These are phyloP conservation scores for Didymella keratinophila DNA, from an alignment of 2,329 filamentous ascomycete genomes.

Conservation along the genomic window DNA sequence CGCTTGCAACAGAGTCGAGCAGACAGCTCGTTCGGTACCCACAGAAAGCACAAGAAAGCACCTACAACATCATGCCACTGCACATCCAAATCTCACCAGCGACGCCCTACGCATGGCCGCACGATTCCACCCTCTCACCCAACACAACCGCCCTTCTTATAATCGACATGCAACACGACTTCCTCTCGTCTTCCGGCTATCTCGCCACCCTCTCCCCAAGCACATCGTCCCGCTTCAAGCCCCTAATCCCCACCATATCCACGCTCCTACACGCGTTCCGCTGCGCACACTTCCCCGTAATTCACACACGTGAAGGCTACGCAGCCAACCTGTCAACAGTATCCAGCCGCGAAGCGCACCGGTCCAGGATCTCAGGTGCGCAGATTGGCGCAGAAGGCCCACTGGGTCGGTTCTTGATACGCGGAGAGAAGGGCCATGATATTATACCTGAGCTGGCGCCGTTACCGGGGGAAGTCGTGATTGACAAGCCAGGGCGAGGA, in stretches of 20 bases:
- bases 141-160: slow-evolving; percentile 60
- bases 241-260: slow-evolving; percentile 56
- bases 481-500: slow-evolving; percentile 64
- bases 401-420: slow-evolving; percentile 65
- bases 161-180: slow-evolving; percentile 66
- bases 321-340: slow-evolving; percentile 65
- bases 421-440: slow-evolving; percentile 66
- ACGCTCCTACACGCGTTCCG: slow-evolving; percentile 55
- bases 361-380: slow-evolving; percentile 62
- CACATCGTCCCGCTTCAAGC: slow-evolving; percentile 51
- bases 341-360: slow-evolving; percentile 61
- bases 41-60: no score
- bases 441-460: slow-evolving; percentile 64
- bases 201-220: slow-evolving; percentile 58
- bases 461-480: slow-evolving; percentile 56
- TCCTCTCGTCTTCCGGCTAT: slow-evolving; percentile 59
- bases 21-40: no score
- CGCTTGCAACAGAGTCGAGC: no score
- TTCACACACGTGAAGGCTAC: slow-evolving; percentile 63
- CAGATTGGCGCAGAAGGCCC: slow-evolving; percentile 63
- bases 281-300: slow-evolving; percentile 51
- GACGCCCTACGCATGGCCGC: slow-evolving; percentile 53
- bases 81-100: slow-evolving; percentile 32
- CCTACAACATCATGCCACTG: no score
- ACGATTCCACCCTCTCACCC: slow-evolving; percentile 50